phyloP scores from a whole-genome alignment of 768 basidiomycete species.

The Mrakia hoshinonis region DNA sequence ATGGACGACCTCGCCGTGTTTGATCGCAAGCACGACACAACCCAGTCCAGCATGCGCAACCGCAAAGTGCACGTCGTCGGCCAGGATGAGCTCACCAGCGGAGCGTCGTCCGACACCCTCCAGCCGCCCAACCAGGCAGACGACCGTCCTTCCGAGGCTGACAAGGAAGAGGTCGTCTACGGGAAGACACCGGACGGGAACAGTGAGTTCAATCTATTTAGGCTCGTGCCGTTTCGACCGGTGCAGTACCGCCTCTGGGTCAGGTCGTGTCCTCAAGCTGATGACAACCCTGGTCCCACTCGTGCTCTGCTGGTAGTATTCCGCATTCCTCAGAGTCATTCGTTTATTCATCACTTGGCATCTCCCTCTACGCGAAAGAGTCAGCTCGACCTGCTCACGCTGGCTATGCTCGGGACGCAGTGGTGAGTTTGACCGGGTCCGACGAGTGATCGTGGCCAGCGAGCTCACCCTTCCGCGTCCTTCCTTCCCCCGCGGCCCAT shows the following conservation, averaged over 20 bases:
- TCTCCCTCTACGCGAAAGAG: constrained; percentile 24
- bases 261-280: neutral
- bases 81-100: neutral
- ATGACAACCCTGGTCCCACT: neutral
- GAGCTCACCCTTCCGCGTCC: neutral
- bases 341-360: constrained; percentile 27
- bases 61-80: neutral
- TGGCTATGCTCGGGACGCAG: constrained; percentile 23
- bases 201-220: neutral
- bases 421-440: constrained; percentile 7
- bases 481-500: neutral
- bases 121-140: neutral
- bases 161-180: constrained; percentile 24
- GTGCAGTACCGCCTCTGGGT: neutral
- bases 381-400: constrained; percentile 26
- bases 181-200: constrained; percentile 25
- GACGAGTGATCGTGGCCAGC: neutral
- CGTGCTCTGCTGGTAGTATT: constrained; percentile 56
- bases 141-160: neutral
- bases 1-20: constrained; percentile 9
- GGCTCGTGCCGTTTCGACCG: too few relatives aligned
- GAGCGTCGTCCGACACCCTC: neutral
- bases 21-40: neutral
- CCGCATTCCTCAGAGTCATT: constrained; percentile 77
- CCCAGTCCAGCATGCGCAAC: neutral